These are phyloP conservation scores for Castanopsis chinensis DNA, from an alignment of 306 rosid genomes.

Conservation along the genomic window DNA sequence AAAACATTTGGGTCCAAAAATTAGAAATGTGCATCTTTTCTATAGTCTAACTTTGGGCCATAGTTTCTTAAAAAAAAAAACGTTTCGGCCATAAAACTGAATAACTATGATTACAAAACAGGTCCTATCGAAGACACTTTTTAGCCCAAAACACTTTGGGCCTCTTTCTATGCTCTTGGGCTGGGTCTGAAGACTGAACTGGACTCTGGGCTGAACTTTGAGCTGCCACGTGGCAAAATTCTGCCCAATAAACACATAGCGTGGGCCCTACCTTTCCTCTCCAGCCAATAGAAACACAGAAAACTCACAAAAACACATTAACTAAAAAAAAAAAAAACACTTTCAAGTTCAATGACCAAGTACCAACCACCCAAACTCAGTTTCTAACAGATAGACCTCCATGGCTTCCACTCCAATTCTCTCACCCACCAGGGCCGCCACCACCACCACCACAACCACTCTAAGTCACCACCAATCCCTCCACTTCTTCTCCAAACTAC, in stretches of 20 bases:
- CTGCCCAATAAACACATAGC: background rate
- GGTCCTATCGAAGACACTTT: background rate
- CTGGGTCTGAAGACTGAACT: too few relatives aligned
- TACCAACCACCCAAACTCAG: conserved; percentile 15
- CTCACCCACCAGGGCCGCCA: conserved; percentile 27
- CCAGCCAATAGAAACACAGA: conserved; percentile 24
- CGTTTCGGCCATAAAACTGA: too few relatives aligned
- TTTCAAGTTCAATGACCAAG: background rate
- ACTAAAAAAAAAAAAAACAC: background rate
- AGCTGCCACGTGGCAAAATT: conserved; percentile 14
- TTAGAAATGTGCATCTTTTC: too few relatives aligned
- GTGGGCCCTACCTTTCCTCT: conserved; percentile 19
- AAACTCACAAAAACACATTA: background rate
- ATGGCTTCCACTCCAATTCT: conserved; percentile 61
- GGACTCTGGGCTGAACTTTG: background rate
- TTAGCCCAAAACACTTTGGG: background rate
- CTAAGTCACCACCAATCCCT: conserved; percentile 29
- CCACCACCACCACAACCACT: conserved; percentile 34
- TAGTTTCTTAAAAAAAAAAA: too few relatives aligned
- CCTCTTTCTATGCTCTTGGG: background rate
- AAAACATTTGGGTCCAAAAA: too few relatives aligned
- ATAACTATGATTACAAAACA: background rate
- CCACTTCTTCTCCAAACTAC: conserved; percentile 13
- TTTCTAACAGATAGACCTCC: conserved; percentile 41
- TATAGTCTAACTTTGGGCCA: too few relatives aligned